Conservation (phyloP, 2,329 filamentous ascomycete species). For the Paracamarosporium sp. region DNA sequence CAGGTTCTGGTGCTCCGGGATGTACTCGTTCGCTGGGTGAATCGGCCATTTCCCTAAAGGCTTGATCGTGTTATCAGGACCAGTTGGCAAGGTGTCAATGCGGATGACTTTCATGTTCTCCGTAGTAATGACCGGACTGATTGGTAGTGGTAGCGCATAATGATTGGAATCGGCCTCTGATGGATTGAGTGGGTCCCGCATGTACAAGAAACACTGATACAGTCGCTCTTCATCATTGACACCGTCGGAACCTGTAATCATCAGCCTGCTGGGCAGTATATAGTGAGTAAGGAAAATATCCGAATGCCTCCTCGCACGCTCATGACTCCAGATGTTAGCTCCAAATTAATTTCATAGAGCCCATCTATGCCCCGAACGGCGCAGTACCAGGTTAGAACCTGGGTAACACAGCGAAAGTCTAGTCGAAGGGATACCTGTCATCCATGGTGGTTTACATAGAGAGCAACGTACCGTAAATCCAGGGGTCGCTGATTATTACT, state of each 20-base stretch:
- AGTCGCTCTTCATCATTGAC: conserved; percentile 56
- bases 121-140: conserved; percentile 71
- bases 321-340: too few species aligned
- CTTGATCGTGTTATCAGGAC: conserved; percentile 65
- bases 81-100: conserved; percentile 73
- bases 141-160: conserved; percentile 71
- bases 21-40: conserved; percentile 69
- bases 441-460: too few species aligned
- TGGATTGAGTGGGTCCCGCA: conserved; percentile 67
- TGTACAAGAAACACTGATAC: conserved; percentile 72
- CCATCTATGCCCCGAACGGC: too few species aligned
- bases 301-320: too few species aligned
- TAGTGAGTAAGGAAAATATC: neutral
- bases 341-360: too few species aligned
- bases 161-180: conserved; percentile 70
- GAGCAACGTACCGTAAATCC: conserved; percentile 67
- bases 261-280: too few species aligned
- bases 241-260: conserved; percentile 50
- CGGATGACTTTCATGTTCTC: conserved; percentile 69
- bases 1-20: conserved; percentile 67
- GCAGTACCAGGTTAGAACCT: too few species aligned
- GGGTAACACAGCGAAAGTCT: too few species aligned
- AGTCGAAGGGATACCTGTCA: too few species aligned
- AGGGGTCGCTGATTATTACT: conserved; percentile 66
- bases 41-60: conserved; percentile 64